Evolutionary conservation across 257 asterid species (phyloP).

Genomic region (Primulina huaijiensis): DNA sequence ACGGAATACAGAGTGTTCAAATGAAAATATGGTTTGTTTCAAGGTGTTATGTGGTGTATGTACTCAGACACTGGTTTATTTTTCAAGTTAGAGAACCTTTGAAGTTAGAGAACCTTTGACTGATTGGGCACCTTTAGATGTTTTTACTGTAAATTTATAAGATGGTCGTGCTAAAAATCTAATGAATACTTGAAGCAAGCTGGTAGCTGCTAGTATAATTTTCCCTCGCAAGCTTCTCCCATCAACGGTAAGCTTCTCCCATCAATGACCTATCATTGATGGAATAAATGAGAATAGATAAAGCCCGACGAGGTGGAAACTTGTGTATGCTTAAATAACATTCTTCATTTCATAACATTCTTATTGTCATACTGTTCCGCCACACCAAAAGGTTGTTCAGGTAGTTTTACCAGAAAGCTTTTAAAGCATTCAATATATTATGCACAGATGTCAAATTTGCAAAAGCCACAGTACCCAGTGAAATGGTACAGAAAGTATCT

Average conservation of each 20-base stretch:
- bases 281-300: background rate
- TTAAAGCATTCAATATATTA: too few species aligned
- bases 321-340: background rate
- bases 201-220: background rate
- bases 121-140: background rate
- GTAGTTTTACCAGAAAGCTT: background rate
- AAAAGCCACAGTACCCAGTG: too few species aligned
- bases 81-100: too few species aligned
- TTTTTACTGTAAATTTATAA: too few species aligned
- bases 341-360: background rate
- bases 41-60: too few species aligned
- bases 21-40: too few species aligned
- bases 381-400: background rate
- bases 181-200: background rate
- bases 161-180: background rate
- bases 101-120: too few species aligned
- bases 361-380: background rate
- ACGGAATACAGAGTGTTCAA: too few species aligned
- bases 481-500: too few species aligned
- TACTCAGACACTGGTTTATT: too few species aligned
- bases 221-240: background rate
- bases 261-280: background rate
- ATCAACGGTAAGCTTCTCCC: background rate
- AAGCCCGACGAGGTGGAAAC: background rate
- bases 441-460: too few species aligned